A percentile compares a stretch with the other conserved stretches of the same genome.
These are phyloP conservation scores for Neonectria magnoliae DNA, from an alignment of 2,329 filamentous ascomycete genomes.

Conservation along the genomic window DNA sequence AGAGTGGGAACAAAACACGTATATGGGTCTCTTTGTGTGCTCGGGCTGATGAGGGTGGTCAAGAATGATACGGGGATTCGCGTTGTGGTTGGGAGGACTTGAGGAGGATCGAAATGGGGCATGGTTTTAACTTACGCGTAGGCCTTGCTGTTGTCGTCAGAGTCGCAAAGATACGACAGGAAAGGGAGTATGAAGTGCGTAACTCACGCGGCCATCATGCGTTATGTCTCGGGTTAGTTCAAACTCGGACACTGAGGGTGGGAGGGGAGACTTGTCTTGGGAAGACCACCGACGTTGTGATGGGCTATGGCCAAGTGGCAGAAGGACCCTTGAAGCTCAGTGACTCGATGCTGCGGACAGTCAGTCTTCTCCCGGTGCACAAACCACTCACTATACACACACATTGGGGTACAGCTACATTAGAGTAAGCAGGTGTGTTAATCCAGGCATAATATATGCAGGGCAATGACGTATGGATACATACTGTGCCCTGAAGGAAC, in stretches of 20 bases:
- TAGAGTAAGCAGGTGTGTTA: conserved; percentile 73
- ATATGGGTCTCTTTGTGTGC: not conserved
- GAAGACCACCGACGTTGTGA: conserved; percentile 33
- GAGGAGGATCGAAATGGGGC: not conserved
- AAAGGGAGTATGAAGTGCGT: not conserved
- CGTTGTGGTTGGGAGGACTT: not conserved
- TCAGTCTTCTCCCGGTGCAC: not conserved
- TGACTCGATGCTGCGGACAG: conserved; percentile 53
- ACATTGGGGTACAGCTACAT: not conserved
- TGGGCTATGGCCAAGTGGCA: conserved; percentile 44
- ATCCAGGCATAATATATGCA: not conserved
- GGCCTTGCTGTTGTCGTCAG: not conserved
- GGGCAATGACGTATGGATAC: not conserved
- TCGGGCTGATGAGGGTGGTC: not conserved
- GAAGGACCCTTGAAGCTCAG: conserved; percentile 59
- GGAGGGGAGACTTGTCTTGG: not conserved
- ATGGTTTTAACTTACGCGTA: not conserved
- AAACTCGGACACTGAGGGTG: not conserved
- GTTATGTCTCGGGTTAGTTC: not conserved
- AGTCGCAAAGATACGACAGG: not conserved
- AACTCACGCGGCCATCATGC: conserved; percentile 12
- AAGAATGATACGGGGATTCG: not conserved
- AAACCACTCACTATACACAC: not conserved
- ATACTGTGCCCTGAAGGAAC: conserved; percentile 83
- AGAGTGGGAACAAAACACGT: not conserved